phyloP scores from a whole-genome alignment of 1,284 basidiomycete species.

The Chondrostereum purpureum region DNA sequence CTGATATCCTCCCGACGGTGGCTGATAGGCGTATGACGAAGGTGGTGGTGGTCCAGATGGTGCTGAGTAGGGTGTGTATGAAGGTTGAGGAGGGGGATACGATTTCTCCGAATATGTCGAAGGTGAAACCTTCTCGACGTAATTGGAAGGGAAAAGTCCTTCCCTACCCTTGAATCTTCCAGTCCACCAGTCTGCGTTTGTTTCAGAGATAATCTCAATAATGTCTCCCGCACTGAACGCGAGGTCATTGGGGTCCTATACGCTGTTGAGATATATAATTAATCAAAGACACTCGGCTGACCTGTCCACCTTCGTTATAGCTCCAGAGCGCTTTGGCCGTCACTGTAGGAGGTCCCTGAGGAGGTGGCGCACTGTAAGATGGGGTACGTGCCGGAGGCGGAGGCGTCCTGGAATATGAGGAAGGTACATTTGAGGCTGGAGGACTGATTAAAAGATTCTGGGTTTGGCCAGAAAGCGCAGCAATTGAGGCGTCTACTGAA shows the following conservation, averaged over 20 bases:
- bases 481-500: conserved; percentile 16
- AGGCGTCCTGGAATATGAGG: conserved; percentile 17
- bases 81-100: conserved; percentile 14
- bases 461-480: conserved; percentile 18
- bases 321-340: conserved; percentile 56
- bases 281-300: conserved; percentile 16
- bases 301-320: conserved; percentile 50
- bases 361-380: conserved; percentile 8
- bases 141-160: conserved; percentile 53
- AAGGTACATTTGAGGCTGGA: conserved; percentile 11
- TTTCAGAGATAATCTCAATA: conserved; percentile 49
- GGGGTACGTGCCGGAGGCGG: conserved; percentile 18
- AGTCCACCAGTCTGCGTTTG: conserved; percentile 55
- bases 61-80: conserved; percentile 11
- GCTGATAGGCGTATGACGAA: too few species aligned
- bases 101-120: background rate
- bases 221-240: conserved; percentile 45
- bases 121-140: conserved; percentile 42
- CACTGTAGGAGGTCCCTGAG: too few species aligned
- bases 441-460: conserved; percentile 17
- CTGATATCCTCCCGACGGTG: too few species aligned
- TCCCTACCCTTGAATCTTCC: conserved; percentile 42
- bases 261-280: conserved; percentile 8
- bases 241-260: conserved; percentile 54
- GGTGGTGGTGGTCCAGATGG: conserved; percentile 6